A percentile compares a stretch with the other conserved stretches of the same genome.
Conservation (phyloP, 1,284 basidiomycete genomes). For the Sporisorium scitamineum region DNA sequence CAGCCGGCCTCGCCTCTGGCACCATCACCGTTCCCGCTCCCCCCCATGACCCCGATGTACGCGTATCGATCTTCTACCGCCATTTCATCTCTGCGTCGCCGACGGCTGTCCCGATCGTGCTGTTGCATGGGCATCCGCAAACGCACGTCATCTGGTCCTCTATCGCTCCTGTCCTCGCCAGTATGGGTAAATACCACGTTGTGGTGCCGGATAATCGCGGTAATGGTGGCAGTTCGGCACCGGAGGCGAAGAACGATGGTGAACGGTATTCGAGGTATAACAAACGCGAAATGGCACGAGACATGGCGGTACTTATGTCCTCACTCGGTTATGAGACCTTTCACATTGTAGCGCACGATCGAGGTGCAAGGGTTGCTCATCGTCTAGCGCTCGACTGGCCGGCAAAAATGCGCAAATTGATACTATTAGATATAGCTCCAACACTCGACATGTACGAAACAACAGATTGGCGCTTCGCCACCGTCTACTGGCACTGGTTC, state of each 20-base stretch:
- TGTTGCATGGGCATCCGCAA: constrained; percentile 70
- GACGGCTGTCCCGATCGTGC: constrained; percentile 47
- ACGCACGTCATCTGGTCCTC: constrained; percentile 68
- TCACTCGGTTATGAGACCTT: constrained; percentile 63
- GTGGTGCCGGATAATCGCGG: constrained; percentile 69
- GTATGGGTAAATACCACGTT: constrained; percentile 65
- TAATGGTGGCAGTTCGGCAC: constrained; percentile 42
- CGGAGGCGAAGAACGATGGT: constrained; percentile 45
- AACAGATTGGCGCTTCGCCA: constrained; percentile 67
- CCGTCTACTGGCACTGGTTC: constrained; percentile 69
- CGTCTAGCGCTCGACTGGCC: constrained; percentile 69
- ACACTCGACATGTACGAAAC: constrained; percentile 69
- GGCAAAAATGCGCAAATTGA: constrained; percentile 62
- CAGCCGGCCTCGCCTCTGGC: constrained; percentile 5
- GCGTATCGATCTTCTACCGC: constrained; percentile 37
- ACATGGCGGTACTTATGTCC: constrained; percentile 69
- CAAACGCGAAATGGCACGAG: constrained; percentile 70
- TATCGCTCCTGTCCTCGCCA: constrained; percentile 63
- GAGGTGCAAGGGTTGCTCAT: constrained; percentile 71
- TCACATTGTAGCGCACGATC: constrained; percentile 69
- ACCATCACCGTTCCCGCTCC: constrained; percentile 3
- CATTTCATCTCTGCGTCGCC: constrained; percentile 14
- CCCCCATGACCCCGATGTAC: constrained; percentile 18
- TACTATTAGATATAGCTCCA: constrained; percentile 66
- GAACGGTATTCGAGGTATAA: constrained; percentile 56